A percentile compares a stretch with the other conserved stretches of the same genome.
phyloP scores from a whole-genome alignment of 768 basidiomycete species.

The Amanita muscaria region DNA sequence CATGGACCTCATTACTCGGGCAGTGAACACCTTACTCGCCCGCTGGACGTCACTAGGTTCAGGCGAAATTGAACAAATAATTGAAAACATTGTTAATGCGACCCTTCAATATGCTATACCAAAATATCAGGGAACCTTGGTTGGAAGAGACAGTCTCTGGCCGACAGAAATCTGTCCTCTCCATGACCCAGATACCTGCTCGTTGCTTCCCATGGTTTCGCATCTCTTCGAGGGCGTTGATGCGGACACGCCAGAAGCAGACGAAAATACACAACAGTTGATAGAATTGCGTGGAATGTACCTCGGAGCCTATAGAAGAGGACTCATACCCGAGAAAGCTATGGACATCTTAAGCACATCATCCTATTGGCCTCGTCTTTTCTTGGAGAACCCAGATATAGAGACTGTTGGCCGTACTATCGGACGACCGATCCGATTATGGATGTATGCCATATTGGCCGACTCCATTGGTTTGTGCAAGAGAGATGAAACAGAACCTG shows the following conservation, averaged over 20 bases:
- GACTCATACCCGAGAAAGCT: conserved; percentile 45
- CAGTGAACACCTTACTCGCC: conserved; percentile 49
- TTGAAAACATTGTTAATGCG: conserved; percentile 64
- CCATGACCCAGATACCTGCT: conserved; percentile 50
- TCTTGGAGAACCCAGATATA: conserved; percentile 69
- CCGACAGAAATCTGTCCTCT: conserved; percentile 51
- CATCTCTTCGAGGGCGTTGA: conserved; percentile 29
- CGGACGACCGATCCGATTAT: conserved; percentile 51
- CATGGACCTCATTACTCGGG: conserved; percentile 68
- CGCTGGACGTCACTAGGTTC: conserved; percentile 41
- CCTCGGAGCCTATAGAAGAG: conserved; percentile 54
- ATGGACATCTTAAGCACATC: conserved; percentile 54
- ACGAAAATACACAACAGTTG: conserved; percentile 17
- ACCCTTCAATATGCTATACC: conserved; percentile 75
- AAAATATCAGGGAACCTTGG: conserved; percentile 36
- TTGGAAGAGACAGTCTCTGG: conserved; percentile 38
- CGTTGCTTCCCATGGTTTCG: conserved; percentile 44
- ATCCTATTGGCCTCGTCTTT: conserved; percentile 64
- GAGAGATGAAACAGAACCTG: conserved; percentile 16
- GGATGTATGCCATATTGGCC: conserved; percentile 62
- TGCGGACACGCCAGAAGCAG: conserved; percentile 18
- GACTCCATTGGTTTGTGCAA: conserved; percentile 53
- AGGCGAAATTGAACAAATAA: conserved; percentile 56
- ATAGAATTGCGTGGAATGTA: conserved; percentile 42
- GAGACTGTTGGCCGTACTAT: conserved; percentile 59